A percentile compares a stretch with the other conserved stretches of the same genome.
Conservation (phyloP, 1,284 basidiomycete species). For the Exsudoporus floridanus region DNA sequence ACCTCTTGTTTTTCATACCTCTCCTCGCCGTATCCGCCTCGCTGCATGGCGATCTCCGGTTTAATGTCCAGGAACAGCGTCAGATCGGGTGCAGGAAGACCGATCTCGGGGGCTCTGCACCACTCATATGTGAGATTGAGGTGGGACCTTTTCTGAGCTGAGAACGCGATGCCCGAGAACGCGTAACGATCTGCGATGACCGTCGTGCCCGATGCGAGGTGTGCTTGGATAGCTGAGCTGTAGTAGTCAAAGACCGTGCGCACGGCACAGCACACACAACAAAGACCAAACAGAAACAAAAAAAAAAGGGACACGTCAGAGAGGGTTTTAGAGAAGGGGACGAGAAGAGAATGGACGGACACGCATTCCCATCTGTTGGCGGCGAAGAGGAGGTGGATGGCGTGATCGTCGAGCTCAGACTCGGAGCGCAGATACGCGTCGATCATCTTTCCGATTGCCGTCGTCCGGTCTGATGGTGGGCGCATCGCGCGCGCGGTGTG, state of each 20-base stretch:
- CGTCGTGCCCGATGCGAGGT: conserved; percentile 66
- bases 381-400: conserved; percentile 93
- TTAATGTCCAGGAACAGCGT: conserved; percentile 86
- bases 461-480: conserved; percentile 78
- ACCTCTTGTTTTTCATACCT: conserved; percentile 82
- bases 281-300: too few species aligned
- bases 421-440: conserved; percentile 86
- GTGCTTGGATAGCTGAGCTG: conserved; percentile 66
- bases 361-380: conserved; percentile 94
- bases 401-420: conserved; percentile 86
- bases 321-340: not conserved
- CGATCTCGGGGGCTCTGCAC: conserved; percentile 84
- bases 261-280: too few species aligned
- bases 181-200: conserved; percentile 94
- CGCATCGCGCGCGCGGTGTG: not conserved
- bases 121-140: conserved; percentile 60
- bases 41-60: conserved; percentile 64
- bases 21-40: conserved; percentile 91
- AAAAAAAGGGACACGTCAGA: too few species aligned
- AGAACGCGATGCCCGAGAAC: conserved; percentile 96
- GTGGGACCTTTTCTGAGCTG: conserved; percentile 64
- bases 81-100: conserved; percentile 87
- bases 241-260: too few species aligned
- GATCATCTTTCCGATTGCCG: conserved; percentile 91
- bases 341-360: not conserved